These are phyloP conservation scores for Fomes fomentarius DNA, from an alignment of 1,284 basidiomycete genomes.

Conservation along the genomic window DNA sequence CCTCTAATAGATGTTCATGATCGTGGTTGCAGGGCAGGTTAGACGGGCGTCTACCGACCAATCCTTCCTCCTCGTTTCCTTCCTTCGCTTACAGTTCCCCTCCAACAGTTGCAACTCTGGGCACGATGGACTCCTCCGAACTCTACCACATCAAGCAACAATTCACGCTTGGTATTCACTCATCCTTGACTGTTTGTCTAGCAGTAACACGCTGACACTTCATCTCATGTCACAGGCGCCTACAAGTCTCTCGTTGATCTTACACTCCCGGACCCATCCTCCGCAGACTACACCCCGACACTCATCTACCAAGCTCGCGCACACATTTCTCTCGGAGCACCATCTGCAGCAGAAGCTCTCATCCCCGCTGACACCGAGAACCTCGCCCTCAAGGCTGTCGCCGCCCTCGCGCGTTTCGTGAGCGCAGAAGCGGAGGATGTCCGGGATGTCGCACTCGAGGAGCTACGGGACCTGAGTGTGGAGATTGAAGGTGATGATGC, in stretches of 20 bases:
- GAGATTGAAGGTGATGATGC: constrained; percentile 83
- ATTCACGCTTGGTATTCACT: constrained; percentile 72
- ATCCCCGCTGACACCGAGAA: constrained; percentile 64
- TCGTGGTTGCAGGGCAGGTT: too few relatives aligned
- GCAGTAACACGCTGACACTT: constrained; percentile 9
- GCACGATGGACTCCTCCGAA: constrained; percentile 76
- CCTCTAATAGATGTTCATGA: too few relatives aligned
- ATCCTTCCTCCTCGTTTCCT: not conserved
- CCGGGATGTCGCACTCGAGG: constrained; percentile 69
- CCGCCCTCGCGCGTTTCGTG: constrained; percentile 72
- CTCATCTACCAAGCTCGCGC: constrained; percentile 86
- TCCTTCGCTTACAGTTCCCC: not conserved
- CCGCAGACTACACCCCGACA: constrained; percentile 64
- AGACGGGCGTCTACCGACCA: constrained; percentile 2
- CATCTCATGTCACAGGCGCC: constrained; percentile 50
- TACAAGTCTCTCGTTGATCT: constrained; percentile 61
- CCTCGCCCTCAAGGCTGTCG: constrained; percentile 71
- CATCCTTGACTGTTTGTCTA: not conserved
- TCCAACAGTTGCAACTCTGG: not conserved
- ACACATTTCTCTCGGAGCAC: constrained; percentile 75
- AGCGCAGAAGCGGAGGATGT: constrained; percentile 40
- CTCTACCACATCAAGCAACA: constrained; percentile 86
- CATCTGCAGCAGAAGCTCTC: constrained; percentile 56
- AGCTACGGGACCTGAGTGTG: constrained; percentile 82
- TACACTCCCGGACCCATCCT: constrained; percentile 60